phyloP scores from a whole-genome alignment of 495 filamentous ascomycete genomes.

The Daldinia concentrica region DNA sequence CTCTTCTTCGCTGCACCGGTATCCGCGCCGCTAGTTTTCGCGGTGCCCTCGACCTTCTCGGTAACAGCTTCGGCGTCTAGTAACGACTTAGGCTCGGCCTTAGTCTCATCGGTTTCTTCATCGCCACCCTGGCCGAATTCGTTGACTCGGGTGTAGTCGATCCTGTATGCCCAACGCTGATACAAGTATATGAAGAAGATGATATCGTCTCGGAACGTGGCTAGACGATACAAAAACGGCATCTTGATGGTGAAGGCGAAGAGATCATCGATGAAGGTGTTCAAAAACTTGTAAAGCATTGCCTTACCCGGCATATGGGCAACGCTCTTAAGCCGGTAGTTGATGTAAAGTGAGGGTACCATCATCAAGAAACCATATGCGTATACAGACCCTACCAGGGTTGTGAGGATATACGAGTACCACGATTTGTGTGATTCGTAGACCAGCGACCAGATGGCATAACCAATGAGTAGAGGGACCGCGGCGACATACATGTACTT shows the following conservation, averaged over 20 bases:
- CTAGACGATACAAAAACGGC: constrained; percentile 93
- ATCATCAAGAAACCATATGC: constrained; percentile 99
- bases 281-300: constrained; percentile 97
- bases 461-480: constrained; percentile 87
- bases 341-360: constrained; percentile 97
- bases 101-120: constrained; percentile 61
- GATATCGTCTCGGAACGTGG: constrained; percentile 92
- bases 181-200: constrained; percentile 99
- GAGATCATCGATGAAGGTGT: constrained; percentile 72
- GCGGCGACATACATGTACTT: constrained; percentile 92
- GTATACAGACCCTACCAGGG: constrained; percentile 94
- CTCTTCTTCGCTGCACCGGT: constrained; percentile 60
- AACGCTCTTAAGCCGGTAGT: constrained; percentile 95
- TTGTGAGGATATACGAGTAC: constrained; percentile 92
- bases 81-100: constrained; percentile 39
- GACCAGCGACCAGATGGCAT: constrained; percentile 86
- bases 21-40: constrained; percentile 55
- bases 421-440: constrained; percentile 98
- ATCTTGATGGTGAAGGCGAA: constrained; percentile 99
- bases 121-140: constrained; percentile 98
- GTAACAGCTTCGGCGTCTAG: constrained; percentile 34
- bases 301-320: constrained; percentile 97
- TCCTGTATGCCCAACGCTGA: constrained; percentile 90
- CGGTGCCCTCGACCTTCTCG: constrained; percentile 34
- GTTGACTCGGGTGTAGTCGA: constrained; percentile 92